phyloP scores from a whole-genome alignment of 345 rosid genomes.

The Salix arbutifolia region DNA sequence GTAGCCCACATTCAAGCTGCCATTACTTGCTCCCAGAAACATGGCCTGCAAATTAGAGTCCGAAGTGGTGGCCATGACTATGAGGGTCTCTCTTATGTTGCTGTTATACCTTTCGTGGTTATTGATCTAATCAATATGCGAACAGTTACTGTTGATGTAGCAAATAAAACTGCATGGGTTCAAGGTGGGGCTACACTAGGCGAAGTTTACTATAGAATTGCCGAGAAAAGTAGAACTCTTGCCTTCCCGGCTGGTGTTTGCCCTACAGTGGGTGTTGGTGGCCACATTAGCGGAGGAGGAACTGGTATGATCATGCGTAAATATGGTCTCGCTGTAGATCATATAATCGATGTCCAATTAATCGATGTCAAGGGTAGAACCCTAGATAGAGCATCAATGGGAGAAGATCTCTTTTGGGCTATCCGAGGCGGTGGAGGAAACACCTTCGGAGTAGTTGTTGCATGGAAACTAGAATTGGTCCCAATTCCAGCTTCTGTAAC shows the following conservation, averaged over 20 bases:
- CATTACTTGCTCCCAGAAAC: not conserved
- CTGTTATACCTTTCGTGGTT: slow-evolving; percentile 10
- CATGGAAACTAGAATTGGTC: not conserved
- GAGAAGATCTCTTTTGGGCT: slow-evolving; percentile 18
- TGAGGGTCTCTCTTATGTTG: slow-evolving; percentile 16
- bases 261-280: slow-evolving; percentile 19
- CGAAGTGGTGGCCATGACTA: slow-evolving; percentile 23
- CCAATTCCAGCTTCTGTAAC: slow-evolving; percentile 1
- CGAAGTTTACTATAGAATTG: slow-evolving; percentile 11
- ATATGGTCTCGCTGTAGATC: slow-evolving; percentile 21
- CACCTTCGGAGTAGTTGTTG: slow-evolving; percentile 6
- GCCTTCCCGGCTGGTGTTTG: slow-evolving; percentile 25
- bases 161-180: slow-evolving; percentile 18
- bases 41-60: slow-evolving; percentile 9
- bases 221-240: slow-evolving; percentile 5
- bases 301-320: slow-evolving; percentile 11
- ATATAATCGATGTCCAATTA: slow-evolving; percentile 2
- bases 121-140: slow-evolving; percentile 19
- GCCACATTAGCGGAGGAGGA: slow-evolving; percentile 27
- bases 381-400: slow-evolving; percentile 15
- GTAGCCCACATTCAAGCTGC: slow-evolving; percentile 8
- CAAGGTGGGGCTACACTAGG: slow-evolving; percentile 22
- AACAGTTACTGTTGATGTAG: not conserved
- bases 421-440: slow-evolving; percentile 23
- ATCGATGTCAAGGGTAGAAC: slow-evolving; percentile 10